Evolutionary conservation across 2,329 filamentous ascomycete species (phyloP).

Genomic region (Zasmidium cellare): DNA sequence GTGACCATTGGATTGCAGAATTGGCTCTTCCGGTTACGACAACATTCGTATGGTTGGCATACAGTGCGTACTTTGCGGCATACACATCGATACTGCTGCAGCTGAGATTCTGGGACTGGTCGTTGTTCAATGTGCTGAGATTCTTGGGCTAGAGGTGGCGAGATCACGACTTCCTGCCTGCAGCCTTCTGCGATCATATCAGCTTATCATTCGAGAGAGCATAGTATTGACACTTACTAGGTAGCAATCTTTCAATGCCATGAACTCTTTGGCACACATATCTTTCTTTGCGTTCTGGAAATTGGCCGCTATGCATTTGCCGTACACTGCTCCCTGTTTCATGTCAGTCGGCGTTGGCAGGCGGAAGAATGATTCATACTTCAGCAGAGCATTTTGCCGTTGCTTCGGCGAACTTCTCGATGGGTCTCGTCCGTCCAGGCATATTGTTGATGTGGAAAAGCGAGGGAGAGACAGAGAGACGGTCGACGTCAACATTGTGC

Average conservation of each 20-base stretch:
- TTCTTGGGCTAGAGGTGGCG: not conserved
- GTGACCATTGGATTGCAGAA: not conserved
- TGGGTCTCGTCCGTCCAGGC: conserved; percentile 57
- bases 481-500: conserved; percentile 7
- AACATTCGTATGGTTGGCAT: not conserved
- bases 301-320: conserved; percentile 86
- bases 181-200: conserved; percentile 25
- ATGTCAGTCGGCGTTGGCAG: not conserved
- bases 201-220: not conserved
- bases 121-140: not conserved
- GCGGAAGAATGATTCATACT: conserved; percentile 43
- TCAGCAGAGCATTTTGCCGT: conserved; percentile 66
- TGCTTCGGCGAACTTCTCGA: conserved; percentile 68
- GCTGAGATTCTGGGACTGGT: not conserved
- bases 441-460: conserved; percentile 22
- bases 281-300: conserved; percentile 90
- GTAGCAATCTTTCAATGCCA: conserved; percentile 83
- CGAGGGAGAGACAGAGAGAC: not conserved
- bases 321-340: conserved; percentile 75
- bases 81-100: not conserved
- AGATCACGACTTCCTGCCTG: conserved; percentile 27
- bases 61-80: not conserved
- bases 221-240: conserved; percentile 57
- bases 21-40: not conserved
- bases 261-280: conserved; percentile 83